Conservation (phyloP, 352 stramenopile genomes). For the Nothophytophthora sp. region DNA sequence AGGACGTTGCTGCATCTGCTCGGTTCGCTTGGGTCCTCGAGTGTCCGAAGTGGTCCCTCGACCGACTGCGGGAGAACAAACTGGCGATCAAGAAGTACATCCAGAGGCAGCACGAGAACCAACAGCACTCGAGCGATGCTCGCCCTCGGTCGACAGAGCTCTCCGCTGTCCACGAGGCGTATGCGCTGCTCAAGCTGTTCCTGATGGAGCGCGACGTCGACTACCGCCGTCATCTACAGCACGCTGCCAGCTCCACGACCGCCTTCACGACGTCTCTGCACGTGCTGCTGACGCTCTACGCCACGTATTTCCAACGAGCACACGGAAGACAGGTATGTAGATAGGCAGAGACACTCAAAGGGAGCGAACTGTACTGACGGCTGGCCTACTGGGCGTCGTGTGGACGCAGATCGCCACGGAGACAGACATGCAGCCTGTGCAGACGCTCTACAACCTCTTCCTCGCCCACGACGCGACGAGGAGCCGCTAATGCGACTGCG, state of each 20-base stretch:
- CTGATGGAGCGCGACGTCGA: slow-evolving; percentile 27
- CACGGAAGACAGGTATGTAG: slow-evolving; percentile 45
- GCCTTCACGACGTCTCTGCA: slow-evolving; percentile 35
- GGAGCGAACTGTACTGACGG: no score
- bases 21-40: slow-evolving; percentile 25
- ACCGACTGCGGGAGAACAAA: slow-evolving; percentile 37
- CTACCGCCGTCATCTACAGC: slow-evolving; percentile 13
- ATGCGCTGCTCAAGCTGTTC: slow-evolving; percentile 66
- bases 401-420: slow-evolving; percentile 36
- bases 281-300: slow-evolving; percentile 52
- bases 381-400: no score
- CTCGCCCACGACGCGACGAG: slow-evolving; percentile 9
- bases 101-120: slow-evolving; percentile 1
- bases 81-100: slow-evolving; percentile 33
- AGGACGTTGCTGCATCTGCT: neutral
- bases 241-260: slow-evolving; percentile 7
- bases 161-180: slow-evolving; percentile 32
- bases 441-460: slow-evolving; percentile 42
- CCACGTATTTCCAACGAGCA: slow-evolving; percentile 50
- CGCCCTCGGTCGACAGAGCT: neutral
- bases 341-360: neutral
- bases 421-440: slow-evolving; percentile 30
- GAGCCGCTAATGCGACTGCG: slow-evolving; percentile 1
- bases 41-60: slow-evolving; percentile 34
- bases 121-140: neutral